These are phyloP conservation scores for Neurospora sp. DNA, from an alignment of 495 filamentous ascomycete genomes.

Conservation along the genomic window DNA sequence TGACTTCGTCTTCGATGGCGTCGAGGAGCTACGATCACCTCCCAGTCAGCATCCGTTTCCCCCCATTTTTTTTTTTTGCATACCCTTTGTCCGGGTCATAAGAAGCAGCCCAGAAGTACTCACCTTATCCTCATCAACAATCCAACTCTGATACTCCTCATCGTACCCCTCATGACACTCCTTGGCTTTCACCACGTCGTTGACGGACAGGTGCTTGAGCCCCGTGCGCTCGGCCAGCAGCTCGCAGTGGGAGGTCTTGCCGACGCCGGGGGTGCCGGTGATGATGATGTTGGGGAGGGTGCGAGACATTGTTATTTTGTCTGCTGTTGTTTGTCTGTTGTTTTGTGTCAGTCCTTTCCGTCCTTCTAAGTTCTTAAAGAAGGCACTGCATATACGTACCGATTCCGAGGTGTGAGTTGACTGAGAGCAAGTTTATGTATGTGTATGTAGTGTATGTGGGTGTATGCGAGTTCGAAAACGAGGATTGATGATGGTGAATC, in stretches of 20 bases:
- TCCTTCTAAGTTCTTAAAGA: no score
- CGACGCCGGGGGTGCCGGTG: slow-evolving; percentile 90
- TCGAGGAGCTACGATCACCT: slow-evolving; percentile 85
- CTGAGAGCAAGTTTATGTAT: background rate
- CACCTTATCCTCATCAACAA: slow-evolving; percentile 96
- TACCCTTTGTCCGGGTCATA: no score
- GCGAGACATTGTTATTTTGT: slow-evolving; percentile 34
- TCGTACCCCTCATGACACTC: slow-evolving; percentile 78
- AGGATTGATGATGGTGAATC: background rate
- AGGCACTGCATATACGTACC: no score
- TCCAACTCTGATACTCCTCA: slow-evolving; percentile 75
- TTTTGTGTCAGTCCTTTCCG: background rate
- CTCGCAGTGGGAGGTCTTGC: slow-evolving; percentile 86
- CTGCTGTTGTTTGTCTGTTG: background rate
- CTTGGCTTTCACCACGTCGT: slow-evolving; percentile 77
- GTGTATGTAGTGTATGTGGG: background rate
- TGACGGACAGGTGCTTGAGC: slow-evolving; percentile 77
- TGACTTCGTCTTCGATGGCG: slow-evolving; percentile 72
- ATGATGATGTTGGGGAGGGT: slow-evolving; percentile 80
- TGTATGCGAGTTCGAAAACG: background rate
- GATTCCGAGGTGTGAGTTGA: no score
- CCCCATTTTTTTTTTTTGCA: no score
- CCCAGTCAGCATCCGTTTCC: no score
- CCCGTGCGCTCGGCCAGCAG: slow-evolving; percentile 52
- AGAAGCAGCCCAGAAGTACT: no score